Base-by-base conservation (phyloP, 129 eudicot genomes). In the Helianthus tuberosus region DNA sequence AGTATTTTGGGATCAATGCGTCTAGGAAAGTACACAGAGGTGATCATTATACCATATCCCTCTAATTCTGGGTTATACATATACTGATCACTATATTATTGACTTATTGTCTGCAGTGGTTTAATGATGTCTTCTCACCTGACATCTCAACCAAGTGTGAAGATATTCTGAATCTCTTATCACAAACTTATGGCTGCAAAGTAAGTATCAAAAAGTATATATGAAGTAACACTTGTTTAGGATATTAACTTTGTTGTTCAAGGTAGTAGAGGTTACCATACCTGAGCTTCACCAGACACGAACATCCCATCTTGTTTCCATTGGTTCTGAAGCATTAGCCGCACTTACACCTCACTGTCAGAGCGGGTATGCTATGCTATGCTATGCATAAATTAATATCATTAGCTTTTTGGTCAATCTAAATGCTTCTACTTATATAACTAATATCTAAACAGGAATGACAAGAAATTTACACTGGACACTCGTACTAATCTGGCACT, bases 11-110 rank as follows among this genome's bases (percentile, higher is more conserved):
- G 86, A 79, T 88, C 97, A 74, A 54, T 93, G 52, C 82, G 78
- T 64, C 68, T 93, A 65, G 98, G 97, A 67, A 93, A 90, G 84
- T 93, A 93, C 75, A 84, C 89, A 3, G 93, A 90, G 98, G 98
- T 93, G 61, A 68, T 53, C 15, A 0, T 7, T 57, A 8, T 25
- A 8, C 35, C 11, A 1, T 6, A 16, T 43, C n/a, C 14, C 54
- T 60, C 57, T 44, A 50, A 55, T 55, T 23, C 27, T 69, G 36
- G 38, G 8, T 38, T 59, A 11, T 36, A 61, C 48, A 23, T 64
- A 58, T 52, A 41, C 46, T 41, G 6, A 41, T 46, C 46, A 27
- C 52, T 81, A 73, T 65, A 3, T 32, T 1, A 11, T 12, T 0
- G 13, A 35, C 46, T 32, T 1, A 11, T 12, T 0, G 13, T 61